A percentile compares a stretch with the other conserved stretches of the same genome.
Evolutionary conservation across 345 rosid genomes (phyloP).

Genomic region (Hibiscus trionum): DNA sequence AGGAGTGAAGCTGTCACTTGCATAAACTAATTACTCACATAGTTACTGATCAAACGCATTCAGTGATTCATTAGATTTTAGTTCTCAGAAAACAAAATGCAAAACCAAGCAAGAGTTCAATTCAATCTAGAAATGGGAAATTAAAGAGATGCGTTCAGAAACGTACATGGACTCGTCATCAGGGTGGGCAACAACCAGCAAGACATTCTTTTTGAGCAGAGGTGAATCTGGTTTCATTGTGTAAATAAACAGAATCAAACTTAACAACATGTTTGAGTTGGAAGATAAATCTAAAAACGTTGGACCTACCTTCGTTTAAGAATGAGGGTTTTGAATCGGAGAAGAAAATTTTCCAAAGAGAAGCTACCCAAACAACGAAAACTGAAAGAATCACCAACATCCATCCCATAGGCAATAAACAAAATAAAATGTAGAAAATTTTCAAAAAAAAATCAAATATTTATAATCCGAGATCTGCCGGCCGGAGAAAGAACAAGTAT

Average conservation of each 20-base stretch:
- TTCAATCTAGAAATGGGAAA: too few relatives aligned
- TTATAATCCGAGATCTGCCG: too few relatives aligned
- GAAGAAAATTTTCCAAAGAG: slow-evolving; percentile 46
- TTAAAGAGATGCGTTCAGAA: not conserved
- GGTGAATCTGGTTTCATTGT: slow-evolving; percentile 27
- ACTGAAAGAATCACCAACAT: slow-evolving; percentile 34
- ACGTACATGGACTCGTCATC: slow-evolving; percentile 94
- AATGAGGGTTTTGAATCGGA: slow-evolving; percentile 27
- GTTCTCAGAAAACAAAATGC: too few relatives aligned
- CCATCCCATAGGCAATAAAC: slow-evolving; percentile 40
- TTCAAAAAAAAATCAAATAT: too few relatives aligned
- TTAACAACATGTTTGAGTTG: not conserved
- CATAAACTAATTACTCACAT: too few relatives aligned
- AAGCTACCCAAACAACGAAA: slow-evolving; percentile 55
- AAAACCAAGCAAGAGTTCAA: too few relatives aligned
- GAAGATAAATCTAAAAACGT: not conserved
- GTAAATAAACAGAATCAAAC: not conserved
- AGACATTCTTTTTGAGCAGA: slow-evolving; percentile 37
- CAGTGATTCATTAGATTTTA: too few relatives aligned
- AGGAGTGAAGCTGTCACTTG: not conserved
- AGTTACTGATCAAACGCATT: too few relatives aligned
- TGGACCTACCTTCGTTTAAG: slow-evolving; percentile 33
- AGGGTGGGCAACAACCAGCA: slow-evolving; percentile 83
- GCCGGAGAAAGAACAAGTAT: too few relatives aligned
- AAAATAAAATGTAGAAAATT: too few relatives aligned